These are phyloP conservation scores for Lepidium sativum DNA, from an alignment of 345 rosid genomes.

Conservation along the genomic window DNA sequence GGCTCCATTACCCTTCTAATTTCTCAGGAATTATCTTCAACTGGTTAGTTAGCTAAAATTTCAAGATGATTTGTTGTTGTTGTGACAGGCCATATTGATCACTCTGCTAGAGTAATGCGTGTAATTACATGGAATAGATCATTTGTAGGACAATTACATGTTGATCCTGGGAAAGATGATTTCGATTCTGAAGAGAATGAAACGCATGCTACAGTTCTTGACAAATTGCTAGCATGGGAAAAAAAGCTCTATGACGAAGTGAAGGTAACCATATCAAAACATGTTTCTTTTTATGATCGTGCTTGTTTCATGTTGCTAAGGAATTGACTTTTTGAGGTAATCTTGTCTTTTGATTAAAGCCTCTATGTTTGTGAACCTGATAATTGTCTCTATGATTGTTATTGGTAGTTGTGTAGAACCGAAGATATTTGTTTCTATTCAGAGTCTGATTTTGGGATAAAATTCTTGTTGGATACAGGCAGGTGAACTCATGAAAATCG, in stretches of 20 bases:
- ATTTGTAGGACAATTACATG: slow-evolving; percentile 46
- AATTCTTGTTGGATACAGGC: slow-evolving; percentile 46
- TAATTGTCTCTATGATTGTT: neutral
- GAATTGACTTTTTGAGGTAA: neutral
- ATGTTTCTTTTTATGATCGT: neutral
- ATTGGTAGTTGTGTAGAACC: neutral
- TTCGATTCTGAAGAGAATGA: slow-evolving; percentile 70
- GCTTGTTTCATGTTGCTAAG: neutral
- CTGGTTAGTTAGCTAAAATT: slow-evolving; percentile 22
- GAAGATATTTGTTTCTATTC: neutral
- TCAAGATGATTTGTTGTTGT: neutral
- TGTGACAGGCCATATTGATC: slow-evolving; percentile 79
- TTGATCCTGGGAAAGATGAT: slow-evolving; percentile 62
- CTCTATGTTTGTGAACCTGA: neutral
- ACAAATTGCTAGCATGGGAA: slow-evolving; percentile 96
- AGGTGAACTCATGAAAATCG: slow-evolving; percentile 86
- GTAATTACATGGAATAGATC: slow-evolving; percentile 97
- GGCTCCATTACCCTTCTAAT: too few relatives aligned
- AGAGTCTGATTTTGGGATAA: slow-evolving; percentile 21
- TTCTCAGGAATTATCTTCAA: too few relatives aligned
- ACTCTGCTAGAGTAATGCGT: slow-evolving; percentile 90
- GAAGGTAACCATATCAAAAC: slow-evolving; percentile 40
- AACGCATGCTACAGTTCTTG: slow-evolving; percentile 96
- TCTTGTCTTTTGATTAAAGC: neutral
- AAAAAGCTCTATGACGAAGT: slow-evolving; percentile 98